A percentile compares a stretch with the other conserved stretches of the same genome.
phyloP scores from a whole-genome alignment of 2,329 filamentous ascomycete genomes.

The Leptographium procerum region DNA sequence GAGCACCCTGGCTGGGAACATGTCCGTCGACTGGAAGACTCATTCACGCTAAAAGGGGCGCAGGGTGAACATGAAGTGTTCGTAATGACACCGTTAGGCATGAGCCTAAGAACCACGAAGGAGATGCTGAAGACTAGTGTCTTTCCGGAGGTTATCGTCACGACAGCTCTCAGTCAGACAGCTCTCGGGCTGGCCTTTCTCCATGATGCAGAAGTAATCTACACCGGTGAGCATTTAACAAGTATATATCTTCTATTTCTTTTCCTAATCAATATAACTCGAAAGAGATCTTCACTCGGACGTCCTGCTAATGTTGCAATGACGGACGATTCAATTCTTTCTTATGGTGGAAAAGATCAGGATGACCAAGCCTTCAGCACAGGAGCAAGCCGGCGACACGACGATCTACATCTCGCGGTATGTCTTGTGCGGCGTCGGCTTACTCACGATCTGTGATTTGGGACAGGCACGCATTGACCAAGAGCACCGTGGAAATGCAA shows the following conservation, averaged over 20 bases:
- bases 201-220: slow-evolving; percentile 16
- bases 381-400: slow-evolving; percentile 17
- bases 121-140: slow-evolving; percentile 15
- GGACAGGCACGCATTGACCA: slow-evolving; percentile 24
- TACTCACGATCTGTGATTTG: slow-evolving; percentile 22
- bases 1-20: slow-evolving; percentile 19
- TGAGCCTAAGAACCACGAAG: slow-evolving; percentile 24
- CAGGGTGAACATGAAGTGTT: slow-evolving; percentile 22
- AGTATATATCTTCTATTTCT: slow-evolving; percentile 11
- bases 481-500: slow-evolving; percentile 12
- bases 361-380: slow-evolving; percentile 17
- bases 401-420: slow-evolving; percentile 22
- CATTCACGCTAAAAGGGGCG: slow-evolving; percentile 19
- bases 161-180: slow-evolving; percentile 14
- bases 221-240: slow-evolving; percentile 19
- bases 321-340: slow-evolving; percentile 19
- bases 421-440: slow-evolving; percentile 20
- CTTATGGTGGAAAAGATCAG: slow-evolving; percentile 21
- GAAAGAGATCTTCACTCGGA: slow-evolving; percentile 23
- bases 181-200: slow-evolving; percentile 16
- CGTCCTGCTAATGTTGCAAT: slow-evolving; percentile 25
- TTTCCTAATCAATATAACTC: slow-evolving; percentile 5
- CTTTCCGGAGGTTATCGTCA: slow-evolving; percentile 19
- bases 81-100: slow-evolving; percentile 25
- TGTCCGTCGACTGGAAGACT: slow-evolving; percentile 23